These are phyloP conservation scores for Myriosclerotinia duriaeana DNA, from an alignment of 2,329 filamentous ascomycete genomes.

Conservation along the genomic window DNA sequence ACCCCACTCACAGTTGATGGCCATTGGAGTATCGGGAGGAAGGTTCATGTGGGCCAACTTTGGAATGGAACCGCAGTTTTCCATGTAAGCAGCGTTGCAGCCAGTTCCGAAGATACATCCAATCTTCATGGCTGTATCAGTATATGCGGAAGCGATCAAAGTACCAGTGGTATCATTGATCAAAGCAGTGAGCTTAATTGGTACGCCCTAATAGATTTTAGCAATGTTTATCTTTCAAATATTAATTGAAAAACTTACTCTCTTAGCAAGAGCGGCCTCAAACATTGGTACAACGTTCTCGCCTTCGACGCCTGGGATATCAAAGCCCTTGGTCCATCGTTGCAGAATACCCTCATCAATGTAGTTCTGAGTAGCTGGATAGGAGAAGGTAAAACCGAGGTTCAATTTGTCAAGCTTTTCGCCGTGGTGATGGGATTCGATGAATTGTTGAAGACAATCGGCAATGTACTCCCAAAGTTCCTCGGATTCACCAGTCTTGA, in stretches of 20 bases:
- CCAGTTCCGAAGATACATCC: conserved; percentile 98
- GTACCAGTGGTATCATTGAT: conserved; percentile 99
- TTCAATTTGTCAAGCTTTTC: conserved; percentile 64
- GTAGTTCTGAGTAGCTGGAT: conserved; percentile 88
- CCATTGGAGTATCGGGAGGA: conserved; percentile 79
- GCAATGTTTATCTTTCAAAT: conserved; percentile 16
- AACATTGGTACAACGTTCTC: conserved; percentile 87
- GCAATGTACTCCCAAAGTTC: conserved; percentile 95
- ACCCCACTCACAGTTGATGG: conserved; percentile 97
- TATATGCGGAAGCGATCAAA: conserved; percentile 93
- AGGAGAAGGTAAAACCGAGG: conserved; percentile 94
- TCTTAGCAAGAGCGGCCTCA: conserved; percentile 70
- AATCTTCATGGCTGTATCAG: conserved; percentile 88
- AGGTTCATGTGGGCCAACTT: conserved; percentile 93
- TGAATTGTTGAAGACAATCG: conserved; percentile 86
- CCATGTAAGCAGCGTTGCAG: conserved; percentile 98
- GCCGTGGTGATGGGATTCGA: conserved; percentile 78
- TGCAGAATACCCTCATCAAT: conserved; percentile 91
- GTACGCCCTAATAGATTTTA: conserved; percentile 63
- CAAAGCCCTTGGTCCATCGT: conserved; percentile 97
- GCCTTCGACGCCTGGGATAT: conserved; percentile 88
- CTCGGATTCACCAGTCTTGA: conserved; percentile 80
- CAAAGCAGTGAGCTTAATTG: conserved; percentile 87
- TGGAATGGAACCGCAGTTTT: conserved; percentile 83
- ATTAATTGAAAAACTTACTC: conserved; percentile 49